These are phyloP conservation scores for Cyclocybe aegerita DNA, from an alignment of 768 basidiomycete species.

Conservation along the genomic window DNA sequence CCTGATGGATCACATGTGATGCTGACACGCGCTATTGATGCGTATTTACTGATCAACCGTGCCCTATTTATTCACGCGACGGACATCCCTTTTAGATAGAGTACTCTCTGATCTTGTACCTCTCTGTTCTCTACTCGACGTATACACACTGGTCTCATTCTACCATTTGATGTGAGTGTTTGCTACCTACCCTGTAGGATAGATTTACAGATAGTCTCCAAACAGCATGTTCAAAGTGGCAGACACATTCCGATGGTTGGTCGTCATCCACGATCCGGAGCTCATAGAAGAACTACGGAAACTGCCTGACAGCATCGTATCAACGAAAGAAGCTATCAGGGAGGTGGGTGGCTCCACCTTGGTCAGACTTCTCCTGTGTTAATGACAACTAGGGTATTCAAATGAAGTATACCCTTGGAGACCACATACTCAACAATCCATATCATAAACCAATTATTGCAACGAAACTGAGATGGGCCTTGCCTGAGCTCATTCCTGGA, in stretches of 20 bases:
- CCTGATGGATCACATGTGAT: no score
- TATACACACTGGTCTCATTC: no score
- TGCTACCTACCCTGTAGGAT: no score
- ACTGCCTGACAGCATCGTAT: constrained; percentile 36
- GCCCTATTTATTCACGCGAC: no score
- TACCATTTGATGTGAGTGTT: no score
- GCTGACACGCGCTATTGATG: no score
- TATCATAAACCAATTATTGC: constrained; percentile 30
- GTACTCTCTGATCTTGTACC: no score
- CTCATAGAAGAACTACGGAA: constrained; percentile 40
- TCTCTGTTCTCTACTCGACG: no score
- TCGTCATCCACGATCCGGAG: constrained; percentile 30
- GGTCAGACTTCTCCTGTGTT: not conserved
- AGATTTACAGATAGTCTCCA: constrained; percentile 16
- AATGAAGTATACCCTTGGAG: constrained; percentile 36
- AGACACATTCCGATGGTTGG: constrained; percentile 31
- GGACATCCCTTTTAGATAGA: no score
- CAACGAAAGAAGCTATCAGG: constrained; percentile 23
- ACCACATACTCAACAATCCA: constrained; percentile 21
- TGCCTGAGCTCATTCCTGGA: constrained; percentile 34
- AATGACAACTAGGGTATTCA: constrained; percentile 29
- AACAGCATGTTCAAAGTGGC: constrained; percentile 11
- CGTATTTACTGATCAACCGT: no score
- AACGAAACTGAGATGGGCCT: constrained; percentile 31
- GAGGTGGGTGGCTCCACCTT: constrained; percentile 27